Evolutionary conservation across 306 rosid genomes (phyloP).

Genomic region (Citrullus colocynthis): DNA sequence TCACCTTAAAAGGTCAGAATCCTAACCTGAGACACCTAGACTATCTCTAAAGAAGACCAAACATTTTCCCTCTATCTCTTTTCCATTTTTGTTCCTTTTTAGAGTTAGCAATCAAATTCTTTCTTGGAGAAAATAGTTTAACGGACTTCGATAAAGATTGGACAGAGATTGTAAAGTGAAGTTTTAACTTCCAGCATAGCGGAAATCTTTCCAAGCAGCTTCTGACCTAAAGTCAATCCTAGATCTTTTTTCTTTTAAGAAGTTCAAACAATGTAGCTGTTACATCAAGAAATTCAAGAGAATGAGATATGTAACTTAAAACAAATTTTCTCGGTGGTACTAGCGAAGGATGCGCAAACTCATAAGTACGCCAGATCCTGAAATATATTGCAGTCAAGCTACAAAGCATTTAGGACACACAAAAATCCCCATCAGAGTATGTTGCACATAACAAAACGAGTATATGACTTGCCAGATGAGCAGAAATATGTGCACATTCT

Average conservation of each 20-base stretch:
- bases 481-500: neutral
- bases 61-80: neutral
- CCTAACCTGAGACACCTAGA: neutral
- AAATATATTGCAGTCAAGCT: neutral
- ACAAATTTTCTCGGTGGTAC: neutral
- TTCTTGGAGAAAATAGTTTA: neutral
- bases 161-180: neutral
- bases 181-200: neutral
- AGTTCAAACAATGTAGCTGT: neutral
- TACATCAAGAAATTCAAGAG: neutral
- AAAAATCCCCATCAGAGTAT: neutral
- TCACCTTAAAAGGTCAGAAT: neutral
- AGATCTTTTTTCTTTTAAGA: neutral
- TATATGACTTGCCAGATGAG: neutral
- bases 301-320: neutral
- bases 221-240: neutral
- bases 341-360: neutral
- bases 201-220: neutral
- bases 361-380: neutral
- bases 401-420: neutral
- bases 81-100: neutral
- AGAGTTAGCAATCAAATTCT: neutral
- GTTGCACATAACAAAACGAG: neutral
- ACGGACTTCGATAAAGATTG: neutral
- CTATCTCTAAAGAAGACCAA: neutral